phyloP scores from a whole-genome alignment of 2,329 filamentous ascomycete genomes.

The Neocatenulostroma microsporum region DNA sequence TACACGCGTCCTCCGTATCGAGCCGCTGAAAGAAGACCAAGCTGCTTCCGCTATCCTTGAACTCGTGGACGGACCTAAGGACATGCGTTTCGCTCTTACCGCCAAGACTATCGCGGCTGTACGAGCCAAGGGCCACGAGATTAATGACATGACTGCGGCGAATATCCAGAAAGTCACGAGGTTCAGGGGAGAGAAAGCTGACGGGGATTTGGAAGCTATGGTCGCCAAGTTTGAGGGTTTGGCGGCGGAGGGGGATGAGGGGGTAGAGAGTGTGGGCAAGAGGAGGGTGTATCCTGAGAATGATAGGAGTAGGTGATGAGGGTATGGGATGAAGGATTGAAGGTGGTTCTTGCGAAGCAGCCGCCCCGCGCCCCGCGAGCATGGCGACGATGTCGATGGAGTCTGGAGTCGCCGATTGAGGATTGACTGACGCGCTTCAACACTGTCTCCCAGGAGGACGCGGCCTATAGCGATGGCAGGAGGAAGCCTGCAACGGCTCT shows the following conservation, averaged over 20 bases:
- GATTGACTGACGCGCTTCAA: too few relatives aligned
- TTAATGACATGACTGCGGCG: constrained; percentile 63
- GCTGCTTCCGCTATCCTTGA: constrained; percentile 85
- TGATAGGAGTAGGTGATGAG: constrained; percentile 19
- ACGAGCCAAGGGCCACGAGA: constrained; percentile 42
- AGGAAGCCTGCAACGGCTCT: too few relatives aligned
- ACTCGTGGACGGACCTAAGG: constrained; percentile 86
- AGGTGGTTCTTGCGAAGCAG: not conserved
- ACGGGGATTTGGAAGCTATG: constrained; percentile 57
- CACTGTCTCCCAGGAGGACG: too few relatives aligned
- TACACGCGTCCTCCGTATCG: constrained; percentile 86
- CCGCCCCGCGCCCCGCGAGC: not conserved
- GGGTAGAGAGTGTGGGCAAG: constrained; percentile 27
- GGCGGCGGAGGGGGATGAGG: constrained; percentile 26
- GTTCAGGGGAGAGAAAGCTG: constrained; percentile 61
- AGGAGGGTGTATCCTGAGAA: constrained; percentile 28
- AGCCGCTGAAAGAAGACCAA: constrained; percentile 81
- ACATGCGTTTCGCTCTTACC: constrained; percentile 91
- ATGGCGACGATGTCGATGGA: not conserved
- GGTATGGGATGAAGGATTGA: not conserved
- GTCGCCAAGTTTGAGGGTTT: constrained; percentile 39
- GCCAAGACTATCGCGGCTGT: constrained; percentile 65
- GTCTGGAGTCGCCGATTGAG: not conserved
- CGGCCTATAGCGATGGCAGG: too few relatives aligned
- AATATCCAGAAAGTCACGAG: constrained; percentile 80